Conservation (phyloP, 441 rosid species). For the Daphne laureola region DNA sequence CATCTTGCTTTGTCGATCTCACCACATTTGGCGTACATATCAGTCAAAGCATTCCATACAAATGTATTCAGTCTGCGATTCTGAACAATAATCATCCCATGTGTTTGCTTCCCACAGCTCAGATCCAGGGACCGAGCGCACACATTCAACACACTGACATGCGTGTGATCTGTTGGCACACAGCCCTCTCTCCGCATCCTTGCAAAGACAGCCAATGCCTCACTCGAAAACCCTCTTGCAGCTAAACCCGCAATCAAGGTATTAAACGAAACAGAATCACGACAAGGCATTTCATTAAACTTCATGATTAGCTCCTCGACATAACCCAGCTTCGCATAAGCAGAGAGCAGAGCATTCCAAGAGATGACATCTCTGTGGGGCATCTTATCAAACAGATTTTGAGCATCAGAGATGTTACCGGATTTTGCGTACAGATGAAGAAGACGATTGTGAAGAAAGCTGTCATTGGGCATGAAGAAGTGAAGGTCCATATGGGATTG, state of each 20-base stretch:
- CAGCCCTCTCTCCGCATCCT: conserved; percentile 23
- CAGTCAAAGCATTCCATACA: conserved; percentile 31
- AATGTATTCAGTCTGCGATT: conserved; percentile 20
- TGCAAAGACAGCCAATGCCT: conserved; percentile 24
- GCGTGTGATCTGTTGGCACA: conserved; percentile 26
- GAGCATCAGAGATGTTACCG: conserved; percentile 27
- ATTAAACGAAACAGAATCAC: conserved; percentile 28
- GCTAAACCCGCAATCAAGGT: conserved; percentile 20
- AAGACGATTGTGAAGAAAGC: conserved; percentile 45
- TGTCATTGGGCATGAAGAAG: conserved; percentile 27
- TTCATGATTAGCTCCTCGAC: conserved; percentile 20
- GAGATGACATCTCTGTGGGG: conserved; percentile 36
- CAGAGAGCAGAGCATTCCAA: conserved; percentile 46
- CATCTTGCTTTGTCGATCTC: conserved; percentile 25
- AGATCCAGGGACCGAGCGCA: conserved; percentile 29
- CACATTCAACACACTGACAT: conserved; percentile 29
- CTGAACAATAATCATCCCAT: conserved; percentile 25
- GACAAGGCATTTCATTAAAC: conserved; percentile 21
- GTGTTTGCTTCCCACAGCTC: conserved; percentile 33
- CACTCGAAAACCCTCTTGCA: conserved; percentile 15
- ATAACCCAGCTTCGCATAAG: conserved; percentile 15
- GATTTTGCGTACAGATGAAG: conserved; percentile 38
- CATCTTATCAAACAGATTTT: conserved; percentile 51
- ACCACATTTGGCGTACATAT: conserved; percentile 34
- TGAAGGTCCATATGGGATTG: conserved; percentile 46